These are phyloP conservation scores for Penicillium psychrosexuale DNA, from an alignment of 2,329 filamentous ascomycete species.

Conservation along the genomic window DNA sequence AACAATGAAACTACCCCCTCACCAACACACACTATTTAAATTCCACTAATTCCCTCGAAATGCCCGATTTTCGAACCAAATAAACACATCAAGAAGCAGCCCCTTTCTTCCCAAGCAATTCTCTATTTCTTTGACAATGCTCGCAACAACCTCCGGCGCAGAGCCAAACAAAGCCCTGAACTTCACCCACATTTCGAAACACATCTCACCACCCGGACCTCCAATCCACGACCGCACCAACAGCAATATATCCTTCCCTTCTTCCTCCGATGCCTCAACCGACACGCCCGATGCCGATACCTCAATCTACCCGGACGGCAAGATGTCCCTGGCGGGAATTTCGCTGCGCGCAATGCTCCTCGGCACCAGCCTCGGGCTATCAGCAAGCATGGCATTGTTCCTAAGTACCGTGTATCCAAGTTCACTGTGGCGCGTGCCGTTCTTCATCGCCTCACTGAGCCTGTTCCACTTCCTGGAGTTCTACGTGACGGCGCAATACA, in stretches of 20 bases:
- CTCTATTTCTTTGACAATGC: not conserved
- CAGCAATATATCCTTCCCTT: conserved; percentile 5
- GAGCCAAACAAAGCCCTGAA: not conserved
- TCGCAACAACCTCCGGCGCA: conserved; percentile 15
- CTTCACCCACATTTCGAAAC: not conserved
- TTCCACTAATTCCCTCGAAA: not conserved
- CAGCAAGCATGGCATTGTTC: conserved; percentile 28
- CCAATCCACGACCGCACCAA: not conserved
- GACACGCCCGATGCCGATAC: conserved; percentile 24
- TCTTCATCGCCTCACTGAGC: conserved; percentile 59
- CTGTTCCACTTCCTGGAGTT: conserved; percentile 96
- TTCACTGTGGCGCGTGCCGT: conserved; percentile 57
- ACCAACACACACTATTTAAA: not conserved
- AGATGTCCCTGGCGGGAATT: conserved; percentile 45
- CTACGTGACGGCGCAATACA: conserved; percentile 81
- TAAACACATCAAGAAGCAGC: not conserved
- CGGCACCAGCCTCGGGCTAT: conserved; percentile 41
- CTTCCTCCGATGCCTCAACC: conserved; percentile 5
- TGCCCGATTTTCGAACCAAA: not conserved
- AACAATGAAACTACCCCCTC: conserved; percentile 6
- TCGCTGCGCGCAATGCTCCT: conserved; percentile 46
- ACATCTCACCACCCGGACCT: not conserved
- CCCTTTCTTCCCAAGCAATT: not conserved
- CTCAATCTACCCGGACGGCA: conserved; percentile 37
- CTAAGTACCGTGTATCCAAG: conserved; percentile 28